These are phyloP conservation scores for Leccinum boreale DNA, from an alignment of 768 basidiomycete genomes.

Conservation along the genomic window DNA sequence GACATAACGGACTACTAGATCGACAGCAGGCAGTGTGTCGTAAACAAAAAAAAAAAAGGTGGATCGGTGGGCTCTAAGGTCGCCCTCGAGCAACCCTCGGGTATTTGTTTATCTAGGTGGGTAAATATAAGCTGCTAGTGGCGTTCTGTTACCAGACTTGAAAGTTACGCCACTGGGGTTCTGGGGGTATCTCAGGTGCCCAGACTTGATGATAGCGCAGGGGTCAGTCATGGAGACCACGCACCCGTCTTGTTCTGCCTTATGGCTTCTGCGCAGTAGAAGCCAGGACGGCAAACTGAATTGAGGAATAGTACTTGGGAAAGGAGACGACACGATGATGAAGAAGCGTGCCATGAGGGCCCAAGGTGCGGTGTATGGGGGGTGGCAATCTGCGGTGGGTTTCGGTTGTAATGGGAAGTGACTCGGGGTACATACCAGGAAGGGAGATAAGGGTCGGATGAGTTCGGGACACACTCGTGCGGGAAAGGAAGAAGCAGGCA, in stretches of 20 bases:
- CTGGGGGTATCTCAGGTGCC: not conserved
- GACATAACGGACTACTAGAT: not conserved
- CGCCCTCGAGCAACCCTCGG: not conserved
- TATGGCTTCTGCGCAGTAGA: constrained; percentile 9
- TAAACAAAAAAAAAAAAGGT: not conserved
- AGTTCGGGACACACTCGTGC: constrained; percentile 9
- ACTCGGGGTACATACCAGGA: not conserved
- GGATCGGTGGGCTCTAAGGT: not conserved
- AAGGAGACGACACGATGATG: not conserved
- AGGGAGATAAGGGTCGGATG: constrained; percentile 18
- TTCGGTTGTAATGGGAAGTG: not conserved
- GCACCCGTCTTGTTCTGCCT: constrained; percentile 7
- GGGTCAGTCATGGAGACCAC: not conserved
- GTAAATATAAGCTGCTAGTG: not conserved
- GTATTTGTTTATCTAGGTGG: not conserved
- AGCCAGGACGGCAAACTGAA: not conserved
- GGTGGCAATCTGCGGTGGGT: not conserved
- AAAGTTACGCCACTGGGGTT: not conserved
- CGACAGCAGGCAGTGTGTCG: not conserved
- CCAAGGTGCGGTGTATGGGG: not conserved
- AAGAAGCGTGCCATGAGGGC: not conserved
- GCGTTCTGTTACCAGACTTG: not conserved
- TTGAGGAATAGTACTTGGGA: not conserved
- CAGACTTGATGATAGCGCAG: constrained; percentile 9
- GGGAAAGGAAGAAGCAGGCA: constrained; percentile 16